Evolutionary conservation across 768 basidiomycete species (phyloP).

Genomic region (Steccherinum ochraceum): DNA sequence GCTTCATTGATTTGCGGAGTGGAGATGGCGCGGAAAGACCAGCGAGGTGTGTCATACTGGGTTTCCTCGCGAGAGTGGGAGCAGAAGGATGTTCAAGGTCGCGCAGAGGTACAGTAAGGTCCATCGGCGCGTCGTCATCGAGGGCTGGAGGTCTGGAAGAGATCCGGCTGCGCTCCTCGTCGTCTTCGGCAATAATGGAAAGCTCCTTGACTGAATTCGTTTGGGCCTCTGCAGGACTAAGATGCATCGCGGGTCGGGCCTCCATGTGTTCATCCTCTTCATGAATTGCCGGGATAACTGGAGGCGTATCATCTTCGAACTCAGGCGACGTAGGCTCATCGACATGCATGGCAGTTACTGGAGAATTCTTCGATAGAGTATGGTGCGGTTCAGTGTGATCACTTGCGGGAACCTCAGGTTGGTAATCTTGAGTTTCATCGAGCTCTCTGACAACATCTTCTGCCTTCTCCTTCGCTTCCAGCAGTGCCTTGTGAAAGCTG

Average conservation of each 20-base stretch:
- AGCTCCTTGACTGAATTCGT: constrained; percentile 36
- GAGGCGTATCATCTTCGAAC: background rate
- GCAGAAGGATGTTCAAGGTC: constrained; percentile 21
- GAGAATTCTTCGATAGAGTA: background rate
- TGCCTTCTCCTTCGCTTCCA: constrained; percentile 11
- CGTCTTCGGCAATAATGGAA: constrained; percentile 69
- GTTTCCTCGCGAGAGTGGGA: constrained; percentile 29
- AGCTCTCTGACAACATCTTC: too few species aligned
- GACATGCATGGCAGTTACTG: background rate
- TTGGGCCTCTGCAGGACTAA: background rate
- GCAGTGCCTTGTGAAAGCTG: constrained; percentile 39
- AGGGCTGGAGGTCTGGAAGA: constrained; percentile 5
- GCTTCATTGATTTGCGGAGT: constrained; percentile 60
- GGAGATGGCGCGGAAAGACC: constrained; percentile 64
- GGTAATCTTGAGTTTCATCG: background rate
- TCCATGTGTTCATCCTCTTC: background rate
- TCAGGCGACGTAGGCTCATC: background rate
- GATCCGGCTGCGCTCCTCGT: constrained; percentile 42
- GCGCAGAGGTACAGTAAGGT: constrained; percentile 30
- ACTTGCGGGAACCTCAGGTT: background rate
- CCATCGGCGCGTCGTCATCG: constrained; percentile 3
- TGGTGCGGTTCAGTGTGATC: background rate
- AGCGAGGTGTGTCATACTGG: constrained; percentile 43
- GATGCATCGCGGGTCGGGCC: background rate
- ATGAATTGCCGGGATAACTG: background rate